Evolutionary conservation across 2,329 filamentous ascomycete species (phyloP).

Genomic region (Beauveria rudraprayagi): DNA sequence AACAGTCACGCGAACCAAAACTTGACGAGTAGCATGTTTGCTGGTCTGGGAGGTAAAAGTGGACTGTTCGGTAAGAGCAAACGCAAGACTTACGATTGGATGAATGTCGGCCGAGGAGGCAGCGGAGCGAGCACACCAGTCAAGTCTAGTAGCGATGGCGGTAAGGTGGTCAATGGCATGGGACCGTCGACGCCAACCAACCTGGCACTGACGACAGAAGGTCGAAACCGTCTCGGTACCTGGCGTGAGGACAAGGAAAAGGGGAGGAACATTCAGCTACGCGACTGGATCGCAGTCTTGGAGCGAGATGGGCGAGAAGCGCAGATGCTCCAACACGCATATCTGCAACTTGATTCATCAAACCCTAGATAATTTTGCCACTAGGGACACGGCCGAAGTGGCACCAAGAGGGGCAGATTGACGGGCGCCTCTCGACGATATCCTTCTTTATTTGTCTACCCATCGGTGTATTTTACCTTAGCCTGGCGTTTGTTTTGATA

Average conservation of each 20-base stretch:
- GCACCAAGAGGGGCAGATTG: not conserved
- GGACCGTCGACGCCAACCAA: constrained; percentile 23
- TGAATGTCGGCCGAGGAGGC: constrained; percentile 47
- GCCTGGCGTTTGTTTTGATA: constrained; percentile 25
- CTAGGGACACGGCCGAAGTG: constrained; percentile 8
- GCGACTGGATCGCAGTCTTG: constrained; percentile 72
- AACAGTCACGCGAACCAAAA: constrained; percentile 78
- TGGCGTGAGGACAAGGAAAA: constrained; percentile 73
- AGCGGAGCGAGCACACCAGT: constrained; percentile 47
- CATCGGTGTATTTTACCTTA: constrained; percentile 23
- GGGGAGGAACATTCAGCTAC: constrained; percentile 71
- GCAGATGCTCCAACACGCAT: constrained; percentile 53
- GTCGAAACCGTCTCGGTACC: constrained; percentile 58
- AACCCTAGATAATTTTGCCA: constrained; percentile 29
- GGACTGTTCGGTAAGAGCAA: constrained; percentile 51
- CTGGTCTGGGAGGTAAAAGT: constrained; percentile 55
- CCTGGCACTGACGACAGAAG: constrained; percentile 45
- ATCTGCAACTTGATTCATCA: constrained; percentile 43
- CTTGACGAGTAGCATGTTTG: constrained; percentile 68
- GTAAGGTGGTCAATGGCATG: constrained; percentile 25
- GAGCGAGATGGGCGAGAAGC: constrained; percentile 68
- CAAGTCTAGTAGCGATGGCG: constrained; percentile 25
- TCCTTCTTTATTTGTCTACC: constrained; percentile 15
- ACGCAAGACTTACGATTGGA: constrained; percentile 68
- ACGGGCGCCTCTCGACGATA: constrained; percentile 10